These are phyloP conservation scores for Debaryomyces fabryi DNA, from an alignment of 1,139 yeast genomes.

Conservation along the genomic window DNA sequence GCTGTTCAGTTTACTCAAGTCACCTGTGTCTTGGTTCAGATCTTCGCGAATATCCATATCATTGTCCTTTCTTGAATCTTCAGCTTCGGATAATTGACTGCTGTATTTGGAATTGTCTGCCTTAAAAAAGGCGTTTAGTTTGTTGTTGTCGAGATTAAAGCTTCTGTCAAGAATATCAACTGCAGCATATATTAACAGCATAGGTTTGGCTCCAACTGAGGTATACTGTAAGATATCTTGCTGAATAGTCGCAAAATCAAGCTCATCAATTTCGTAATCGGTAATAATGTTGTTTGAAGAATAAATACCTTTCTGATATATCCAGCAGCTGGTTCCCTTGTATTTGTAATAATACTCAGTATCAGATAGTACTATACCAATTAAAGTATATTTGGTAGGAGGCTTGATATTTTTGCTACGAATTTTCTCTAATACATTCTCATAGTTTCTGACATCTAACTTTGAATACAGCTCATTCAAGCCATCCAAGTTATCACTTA, in stretches of 20 bases:
- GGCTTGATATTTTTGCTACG: slow-evolving; percentile 14
- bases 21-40: neutral
- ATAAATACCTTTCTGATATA: slow-evolving; percentile 15
- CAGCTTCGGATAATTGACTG: slow-evolving; percentile 24
- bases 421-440: slow-evolving; percentile 22
- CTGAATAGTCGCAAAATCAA: slow-evolving; percentile 25
- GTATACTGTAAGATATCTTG: slow-evolving; percentile 19
- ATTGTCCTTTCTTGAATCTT: slow-evolving; percentile 28
- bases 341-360: slow-evolving; percentile 29
- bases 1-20: neutral
- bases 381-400: slow-evolving; percentile 26
- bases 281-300: slow-evolving; percentile 15
- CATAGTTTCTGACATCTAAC: slow-evolving; percentile 26
- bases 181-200: slow-evolving; percentile 25
- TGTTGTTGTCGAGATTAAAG: slow-evolving; percentile 11
- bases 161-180: slow-evolving; percentile 13
- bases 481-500: slow-evolving; percentile 22
- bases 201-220: slow-evolving; percentile 17
- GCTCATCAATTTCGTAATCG: slow-evolving; percentile 22
- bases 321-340: slow-evolving; percentile 20
- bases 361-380: slow-evolving; percentile 35
- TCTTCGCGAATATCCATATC: slow-evolving; percentile 18
- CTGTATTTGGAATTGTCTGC: slow-evolving; percentile 18
- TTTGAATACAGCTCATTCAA: slow-evolving; percentile 22
- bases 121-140: slow-evolving; percentile 20